Evolutionary conservation across 768 basidiomycete species (phyloP), one percentile per base, ranked within the genome.

Genomic region (Amanita fuliginea): DNA sequence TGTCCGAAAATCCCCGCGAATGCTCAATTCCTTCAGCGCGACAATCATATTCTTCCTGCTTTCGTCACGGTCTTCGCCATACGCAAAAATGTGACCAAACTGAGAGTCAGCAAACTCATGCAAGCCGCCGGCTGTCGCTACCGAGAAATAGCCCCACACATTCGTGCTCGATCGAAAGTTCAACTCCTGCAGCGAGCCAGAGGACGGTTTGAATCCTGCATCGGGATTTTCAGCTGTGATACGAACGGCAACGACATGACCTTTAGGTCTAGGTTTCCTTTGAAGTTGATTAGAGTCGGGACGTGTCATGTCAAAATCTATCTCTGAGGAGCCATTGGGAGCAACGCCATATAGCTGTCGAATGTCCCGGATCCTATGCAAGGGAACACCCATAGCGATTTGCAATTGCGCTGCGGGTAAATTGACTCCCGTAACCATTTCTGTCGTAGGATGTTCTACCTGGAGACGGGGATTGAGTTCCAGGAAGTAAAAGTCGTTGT

Each of bases 111-210:
- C 96, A 59, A 93, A 98, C 66, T 99, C 94, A 67, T 99, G 96
- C 47, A 99, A 78, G 64, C 95, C 96, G 63, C 96, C 96, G 8
- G 94, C 86, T 11, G 86, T 85, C 39, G 80, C 81, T 58, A 99
- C 96, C 13, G 96, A 98, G 76, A 99, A 99, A 71, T 99, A 99
- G 53, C 96, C 96, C 96, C 96, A 99, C 40, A 99, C 96, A 54
- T 99, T 99, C 40, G 92, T 97, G 67, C 88, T 96, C 22, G 94
- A 97, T 51, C 96, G 85, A 83, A 99, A 99, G 68, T 98, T 99
- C 57, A 99, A 88, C 62, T 98, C 96, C 64, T 98, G 96, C 13
- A 99, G 73, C 34, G 88, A 86, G 55, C 96, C 96, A 2, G 91
- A 94, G 1, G 96, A 98, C 0, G 96, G 96, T 67, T 99, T 99